phyloP scores from a whole-genome alignment of 208 protist genomes.

The Trypanosoma lewisi region DNA sequence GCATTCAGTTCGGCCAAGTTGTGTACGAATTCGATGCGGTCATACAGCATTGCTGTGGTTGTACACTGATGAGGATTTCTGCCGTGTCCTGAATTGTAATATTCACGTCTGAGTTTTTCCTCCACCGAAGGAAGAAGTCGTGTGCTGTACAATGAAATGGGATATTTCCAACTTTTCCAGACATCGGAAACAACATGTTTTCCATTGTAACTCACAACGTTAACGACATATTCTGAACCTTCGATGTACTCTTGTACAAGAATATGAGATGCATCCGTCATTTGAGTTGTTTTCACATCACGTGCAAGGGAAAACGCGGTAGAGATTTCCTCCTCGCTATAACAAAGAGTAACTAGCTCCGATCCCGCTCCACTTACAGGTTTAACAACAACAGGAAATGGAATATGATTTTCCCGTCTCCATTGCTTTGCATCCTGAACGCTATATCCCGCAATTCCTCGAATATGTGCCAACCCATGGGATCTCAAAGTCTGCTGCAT shows the following conservation, averaged over 20 bases:
- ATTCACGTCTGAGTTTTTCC: slow-evolving; percentile 17
- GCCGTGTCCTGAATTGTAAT: not conserved
- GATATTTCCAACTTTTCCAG: slow-evolving; percentile 85
- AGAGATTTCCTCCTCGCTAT: slow-evolving; percentile 42
- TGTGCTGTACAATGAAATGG: slow-evolving; percentile 36
- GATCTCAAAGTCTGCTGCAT: slow-evolving; percentile 53
- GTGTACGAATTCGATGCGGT: slow-evolving; percentile 65
- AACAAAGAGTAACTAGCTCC: slow-evolving; percentile 82
- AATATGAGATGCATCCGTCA: slow-evolving; percentile 52
- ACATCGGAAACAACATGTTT: slow-evolving; percentile 82
- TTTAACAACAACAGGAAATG: slow-evolving; percentile 83
- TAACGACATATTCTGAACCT: slow-evolving; percentile 83
- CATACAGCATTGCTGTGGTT: slow-evolving; percentile 71
- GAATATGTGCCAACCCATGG: slow-evolving; percentile 64
- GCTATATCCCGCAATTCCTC: slow-evolving; percentile 35
- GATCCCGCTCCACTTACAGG: slow-evolving; percentile 76
- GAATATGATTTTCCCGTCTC: slow-evolving; percentile 29
- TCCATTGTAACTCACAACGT: slow-evolving; percentile 72
- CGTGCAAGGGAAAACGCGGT: slow-evolving; percentile 47
- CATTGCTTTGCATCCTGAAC: slow-evolving; percentile 31
- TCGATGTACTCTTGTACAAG: slow-evolving; percentile 88
- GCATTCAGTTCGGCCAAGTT: slow-evolving; percentile 40
- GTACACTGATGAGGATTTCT: slow-evolving; percentile 1
- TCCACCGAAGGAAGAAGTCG: slow-evolving; percentile 39
- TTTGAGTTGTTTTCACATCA: slow-evolving; percentile 42